Conservation (phyloP, 106 monocot genomes). For the Narthecium ossifragum region DNA sequence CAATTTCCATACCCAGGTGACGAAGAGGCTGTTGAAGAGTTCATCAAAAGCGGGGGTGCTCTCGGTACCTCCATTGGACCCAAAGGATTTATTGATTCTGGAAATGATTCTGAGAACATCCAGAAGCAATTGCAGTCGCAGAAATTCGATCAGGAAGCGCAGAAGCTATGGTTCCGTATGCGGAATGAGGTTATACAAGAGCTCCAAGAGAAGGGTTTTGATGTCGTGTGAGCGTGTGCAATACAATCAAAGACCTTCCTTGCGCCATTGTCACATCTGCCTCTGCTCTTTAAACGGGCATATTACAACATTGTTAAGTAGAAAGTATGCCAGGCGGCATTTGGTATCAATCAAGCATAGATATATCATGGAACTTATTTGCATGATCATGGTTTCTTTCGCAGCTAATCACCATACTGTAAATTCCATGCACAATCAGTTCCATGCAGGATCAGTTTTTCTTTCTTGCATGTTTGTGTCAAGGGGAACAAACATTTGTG, state of each 20-base stretch:
- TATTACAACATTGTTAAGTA: no score
- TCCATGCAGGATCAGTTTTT: no score
- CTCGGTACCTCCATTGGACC: constrained; percentile 83
- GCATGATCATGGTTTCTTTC: no score
- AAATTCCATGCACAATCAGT: no score
- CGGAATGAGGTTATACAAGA: constrained; percentile 91
- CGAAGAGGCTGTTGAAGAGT: constrained; percentile 85
- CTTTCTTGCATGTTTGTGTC: no score
- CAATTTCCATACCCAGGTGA: constrained; percentile 94
- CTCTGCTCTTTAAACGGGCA: no score
- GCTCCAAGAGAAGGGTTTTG: constrained; percentile 91
- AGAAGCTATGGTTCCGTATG: constrained; percentile 96
- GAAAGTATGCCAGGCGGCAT: no score
- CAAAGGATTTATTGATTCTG: constrained; percentile 65
- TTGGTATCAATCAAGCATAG: no score
- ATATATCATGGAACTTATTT: no score
- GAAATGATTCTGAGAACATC: constrained; percentile 67
- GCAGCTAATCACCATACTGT: no score
- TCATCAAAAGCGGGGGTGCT: constrained; percentile 75
- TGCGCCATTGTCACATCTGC: no score
- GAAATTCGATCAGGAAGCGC: constrained; percentile 94
- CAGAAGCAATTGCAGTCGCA: constrained; percentile 77
- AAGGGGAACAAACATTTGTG: no score
- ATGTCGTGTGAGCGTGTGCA: constrained; percentile 40
- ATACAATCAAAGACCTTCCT: not conserved